Conservation (phyloP, 2,329 filamentous ascomycete species). For the Pyrenophora teres region DNA sequence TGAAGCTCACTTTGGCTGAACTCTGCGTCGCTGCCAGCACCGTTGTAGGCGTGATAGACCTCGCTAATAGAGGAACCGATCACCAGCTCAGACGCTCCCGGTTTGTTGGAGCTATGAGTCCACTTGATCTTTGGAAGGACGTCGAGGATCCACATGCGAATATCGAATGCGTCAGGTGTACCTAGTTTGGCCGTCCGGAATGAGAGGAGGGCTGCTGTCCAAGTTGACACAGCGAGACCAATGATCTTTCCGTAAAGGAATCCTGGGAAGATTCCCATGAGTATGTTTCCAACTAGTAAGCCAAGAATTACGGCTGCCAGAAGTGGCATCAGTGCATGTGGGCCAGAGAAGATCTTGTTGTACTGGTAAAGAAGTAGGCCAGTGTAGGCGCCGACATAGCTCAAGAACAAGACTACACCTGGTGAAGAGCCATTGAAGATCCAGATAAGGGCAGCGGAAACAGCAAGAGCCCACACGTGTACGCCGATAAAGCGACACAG, state of each 20-base stretch:
- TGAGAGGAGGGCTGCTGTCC: conserved; percentile 58
- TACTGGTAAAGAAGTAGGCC: conserved; percentile 59
- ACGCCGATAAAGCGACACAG: conserved; percentile 56
- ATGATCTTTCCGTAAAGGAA: conserved; percentile 56
- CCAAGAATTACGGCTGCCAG: conserved; percentile 54
- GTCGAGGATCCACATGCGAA: conserved; percentile 37
- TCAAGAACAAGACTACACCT: conserved; percentile 56
- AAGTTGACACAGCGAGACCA: conserved; percentile 56
- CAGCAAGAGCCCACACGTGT: conserved; percentile 58
- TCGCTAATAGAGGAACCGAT: conserved; percentile 25
- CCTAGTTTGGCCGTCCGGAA: conserved; percentile 56
- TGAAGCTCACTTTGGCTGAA: conserved; percentile 59
- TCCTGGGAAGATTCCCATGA: conserved; percentile 47
- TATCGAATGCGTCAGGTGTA: conserved; percentile 47
- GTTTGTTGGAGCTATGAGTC: conserved; percentile 18
- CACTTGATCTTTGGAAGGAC: conserved; percentile 17
- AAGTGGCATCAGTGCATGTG: conserved; percentile 55
- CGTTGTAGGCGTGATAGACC: conserved; percentile 52
- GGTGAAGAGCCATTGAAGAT: conserved; percentile 52
- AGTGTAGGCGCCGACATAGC: conserved; percentile 57
- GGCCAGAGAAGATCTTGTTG: conserved; percentile 57
- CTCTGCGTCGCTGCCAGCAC: conserved; percentile 50
- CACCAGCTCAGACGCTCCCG: conserved; percentile 22
- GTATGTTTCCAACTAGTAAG: conserved; percentile 53
- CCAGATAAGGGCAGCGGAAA: conserved; percentile 59